Conservation (phyloP, 2,329 filamentous ascomycete genomes). For the Pseudocercospora crystallina region DNA sequence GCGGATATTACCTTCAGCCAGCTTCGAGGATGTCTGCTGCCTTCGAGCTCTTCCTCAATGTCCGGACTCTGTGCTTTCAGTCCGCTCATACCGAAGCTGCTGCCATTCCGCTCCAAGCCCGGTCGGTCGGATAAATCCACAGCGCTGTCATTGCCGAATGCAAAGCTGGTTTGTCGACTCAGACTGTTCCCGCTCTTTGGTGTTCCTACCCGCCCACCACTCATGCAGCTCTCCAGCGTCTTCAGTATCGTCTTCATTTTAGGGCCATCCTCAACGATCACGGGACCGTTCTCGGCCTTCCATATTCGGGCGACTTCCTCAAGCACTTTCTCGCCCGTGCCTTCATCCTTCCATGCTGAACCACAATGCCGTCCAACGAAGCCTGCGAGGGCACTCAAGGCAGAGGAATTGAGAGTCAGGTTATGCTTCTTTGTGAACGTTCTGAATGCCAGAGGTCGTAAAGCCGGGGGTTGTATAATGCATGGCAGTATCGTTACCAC, state of each 20-base stretch:
- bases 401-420: conserved; percentile 83
- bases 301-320: conserved; percentile 89
- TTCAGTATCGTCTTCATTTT: conserved; percentile 77
- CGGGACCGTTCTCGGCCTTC: conserved; percentile 85
- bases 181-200: conserved; percentile 48
- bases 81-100: conserved; percentile 60
- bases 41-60: conserved; percentile 55
- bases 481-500: conserved; percentile 76
- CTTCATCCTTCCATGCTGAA: conserved; percentile 93
- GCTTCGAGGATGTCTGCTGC: conserved; percentile 66
- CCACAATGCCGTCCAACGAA: conserved; percentile 95
- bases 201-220: conserved; percentile 69
- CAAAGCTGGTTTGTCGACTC: conserved; percentile 63
- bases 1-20: conserved; percentile 85
- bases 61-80: conserved; percentile 47
- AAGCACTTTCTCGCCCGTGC: conserved; percentile 84
- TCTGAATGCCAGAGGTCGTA: conserved; percentile 88
- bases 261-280: conserved; percentile 81
- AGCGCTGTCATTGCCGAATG: conserved; percentile 52
- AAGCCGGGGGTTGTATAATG: conserved; percentile 78
- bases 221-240: conserved; percentile 83
- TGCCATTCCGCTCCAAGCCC: conserved; percentile 54
- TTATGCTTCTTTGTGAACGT: conserved; percentile 98
- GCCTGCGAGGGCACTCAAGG: conserved; percentile 76
- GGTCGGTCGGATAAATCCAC: conserved; percentile 33